A percentile compares a stretch with the other conserved stretches of the same genome.
phyloP scores from a whole-genome alignment of 1,284 basidiomycete genomes.

The Gymnopus androsaceus region DNA sequence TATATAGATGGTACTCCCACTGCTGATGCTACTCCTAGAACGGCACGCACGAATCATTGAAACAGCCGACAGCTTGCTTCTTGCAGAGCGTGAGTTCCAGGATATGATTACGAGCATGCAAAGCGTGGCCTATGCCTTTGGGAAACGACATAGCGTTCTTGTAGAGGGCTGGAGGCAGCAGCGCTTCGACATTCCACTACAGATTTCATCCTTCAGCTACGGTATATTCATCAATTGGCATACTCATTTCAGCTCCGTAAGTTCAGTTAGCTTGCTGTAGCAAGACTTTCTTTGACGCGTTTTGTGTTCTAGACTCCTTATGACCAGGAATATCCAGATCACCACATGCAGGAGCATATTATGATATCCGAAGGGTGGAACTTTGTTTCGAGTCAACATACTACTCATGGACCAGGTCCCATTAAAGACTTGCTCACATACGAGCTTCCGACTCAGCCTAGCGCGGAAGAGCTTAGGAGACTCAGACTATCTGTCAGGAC shows the following conservation, averaged over 20 bases:
- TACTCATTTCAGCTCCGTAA: slow-evolving; percentile 22
- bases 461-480: slow-evolving; percentile 8
- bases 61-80: slow-evolving; percentile 20
- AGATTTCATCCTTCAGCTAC: slow-evolving; percentile 28
- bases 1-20: slow-evolving; percentile 25
- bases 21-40: slow-evolving; percentile 26
- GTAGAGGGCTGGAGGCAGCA: slow-evolving; percentile 31
- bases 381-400: neutral
- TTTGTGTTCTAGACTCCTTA: neutral
- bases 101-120: slow-evolving; percentile 27
- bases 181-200: slow-evolving; percentile 25
- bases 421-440: slow-evolving; percentile 19
- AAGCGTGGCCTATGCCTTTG: slow-evolving; percentile 26
- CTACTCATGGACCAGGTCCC: neutral
- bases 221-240: slow-evolving; percentile 33
- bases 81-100: slow-evolving; percentile 25
- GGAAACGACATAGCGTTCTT: slow-evolving; percentile 26
- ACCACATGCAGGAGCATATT: neutral
- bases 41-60: slow-evolving; percentile 27
- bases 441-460: slow-evolving; percentile 21
- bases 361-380: neutral
- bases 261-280: neutral
- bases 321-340: slow-evolving; percentile 1
- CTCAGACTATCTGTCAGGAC: neutral
- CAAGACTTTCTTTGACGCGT: neutral